These are phyloP conservation scores for Elsinoe ampelina DNA, from an alignment of 2,329 filamentous ascomycete species.

Conservation along the genomic window DNA sequence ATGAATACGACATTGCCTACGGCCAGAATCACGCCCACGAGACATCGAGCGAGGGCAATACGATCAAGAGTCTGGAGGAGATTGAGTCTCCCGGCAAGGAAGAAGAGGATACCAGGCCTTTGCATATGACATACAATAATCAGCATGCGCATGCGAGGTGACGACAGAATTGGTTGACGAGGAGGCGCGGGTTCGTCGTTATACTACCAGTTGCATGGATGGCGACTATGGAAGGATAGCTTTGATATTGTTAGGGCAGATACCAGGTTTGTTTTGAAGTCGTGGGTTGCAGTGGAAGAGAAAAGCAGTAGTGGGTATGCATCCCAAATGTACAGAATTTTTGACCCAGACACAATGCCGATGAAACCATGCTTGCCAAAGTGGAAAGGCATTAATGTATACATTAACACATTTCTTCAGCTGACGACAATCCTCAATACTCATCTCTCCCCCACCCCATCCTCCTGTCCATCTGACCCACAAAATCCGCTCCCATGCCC, in stretches of 20 bases:
- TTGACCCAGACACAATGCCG: background rate
- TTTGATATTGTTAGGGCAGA: background rate
- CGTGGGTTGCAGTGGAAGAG: background rate
- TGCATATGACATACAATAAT: slow-evolving; percentile 5
- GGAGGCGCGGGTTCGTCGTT: background rate
- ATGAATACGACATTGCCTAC: slow-evolving; percentile 9
- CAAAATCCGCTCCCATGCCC: background rate
- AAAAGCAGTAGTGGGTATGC: background rate
- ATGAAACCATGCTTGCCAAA: background rate
- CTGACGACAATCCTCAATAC: background rate
- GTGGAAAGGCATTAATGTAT: too few relatives aligned
- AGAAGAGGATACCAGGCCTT: slow-evolving; percentile 9
- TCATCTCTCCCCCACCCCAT: background rate
- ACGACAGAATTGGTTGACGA: background rate
- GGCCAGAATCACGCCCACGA: background rate
- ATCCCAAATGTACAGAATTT: background rate
- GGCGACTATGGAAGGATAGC: background rate
- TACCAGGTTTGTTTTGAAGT: background rate
- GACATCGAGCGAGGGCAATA: background rate
- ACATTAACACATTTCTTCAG: too few relatives aligned
- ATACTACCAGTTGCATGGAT: background rate
- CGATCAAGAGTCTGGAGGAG: slow-evolving; percentile 3
- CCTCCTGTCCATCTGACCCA: background rate
- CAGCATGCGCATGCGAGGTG: slow-evolving; percentile 2
- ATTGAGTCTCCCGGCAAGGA: background rate